Conservation (phyloP, 257 asterid species). For the Pogostemon cablin region DNA sequence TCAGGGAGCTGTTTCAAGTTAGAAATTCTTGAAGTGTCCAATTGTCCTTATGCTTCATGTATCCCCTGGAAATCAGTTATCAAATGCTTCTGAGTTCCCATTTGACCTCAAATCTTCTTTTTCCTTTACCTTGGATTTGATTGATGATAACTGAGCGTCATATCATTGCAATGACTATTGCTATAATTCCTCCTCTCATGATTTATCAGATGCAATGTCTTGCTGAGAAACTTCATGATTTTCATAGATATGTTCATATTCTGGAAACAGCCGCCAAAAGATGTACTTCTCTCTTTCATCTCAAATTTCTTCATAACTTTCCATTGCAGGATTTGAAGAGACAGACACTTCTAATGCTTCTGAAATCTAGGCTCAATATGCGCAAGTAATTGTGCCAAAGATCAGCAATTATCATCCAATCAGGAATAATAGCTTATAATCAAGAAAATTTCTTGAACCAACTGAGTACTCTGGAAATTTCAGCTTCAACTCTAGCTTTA, state of each 20-base stretch:
- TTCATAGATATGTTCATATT: background rate
- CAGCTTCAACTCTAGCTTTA: conserved; percentile 62
- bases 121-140: conserved; percentile 8
- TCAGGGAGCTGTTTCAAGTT: conserved; percentile 26
- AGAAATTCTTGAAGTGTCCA: conserved; percentile 24
- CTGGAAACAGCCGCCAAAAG: conserved; percentile 26
- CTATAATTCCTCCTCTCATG: conserved; percentile 4
- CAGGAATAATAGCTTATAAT: conserved; percentile 25
- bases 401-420: conserved; percentile 32
- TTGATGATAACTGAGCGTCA: conserved; percentile 10
- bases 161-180: conserved; percentile 8
- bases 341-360: conserved; percentile 15
- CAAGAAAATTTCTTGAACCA: conserved; percentile 64
- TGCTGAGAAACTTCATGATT: background rate
- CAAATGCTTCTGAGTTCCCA: conserved; percentile 1
- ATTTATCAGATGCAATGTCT: conserved; percentile 8
- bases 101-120: conserved; percentile 18
- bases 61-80: background rate
- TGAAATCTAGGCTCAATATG: conserved; percentile 8
- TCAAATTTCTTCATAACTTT: conserved; percentile 32
- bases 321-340: conserved; percentile 22
- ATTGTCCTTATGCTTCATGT: conserved; percentile 13
- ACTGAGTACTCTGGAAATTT: conserved; percentile 52
- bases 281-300: conserved; percentile 26
- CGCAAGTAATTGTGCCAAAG: conserved; percentile 7